Percentiles rank a stretch among this genome's conserved stretches.
Conservation (phyloP, 805 yeast genomes). For the Saturnispora halmiae region DNA sequence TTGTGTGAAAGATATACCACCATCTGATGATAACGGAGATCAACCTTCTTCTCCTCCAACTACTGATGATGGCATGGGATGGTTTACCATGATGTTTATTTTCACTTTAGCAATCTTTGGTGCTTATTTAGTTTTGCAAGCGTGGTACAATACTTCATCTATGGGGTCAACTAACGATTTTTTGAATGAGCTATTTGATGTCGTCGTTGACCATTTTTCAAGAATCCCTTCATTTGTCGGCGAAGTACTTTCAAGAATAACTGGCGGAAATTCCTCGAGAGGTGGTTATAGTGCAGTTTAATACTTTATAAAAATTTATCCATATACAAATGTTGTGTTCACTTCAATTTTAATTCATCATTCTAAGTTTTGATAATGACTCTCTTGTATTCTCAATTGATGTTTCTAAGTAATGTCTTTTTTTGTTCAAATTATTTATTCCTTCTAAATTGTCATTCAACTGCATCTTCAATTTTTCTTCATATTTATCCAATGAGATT, state of each 20-base stretch:
- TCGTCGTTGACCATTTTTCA: conserved; percentile 45
- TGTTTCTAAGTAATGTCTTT: conserved; percentile 62
- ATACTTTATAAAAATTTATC: conserved; percentile 9
- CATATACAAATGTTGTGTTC: neutral
- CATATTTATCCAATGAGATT: conserved; percentile 38
- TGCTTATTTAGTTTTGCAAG: conserved; percentile 61
- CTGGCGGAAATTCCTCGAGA: conserved; percentile 54
- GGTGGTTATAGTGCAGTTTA: conserved; percentile 94
- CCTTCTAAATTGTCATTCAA: conserved; percentile 48
- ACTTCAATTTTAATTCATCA: conserved; percentile 1
- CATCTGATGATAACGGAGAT: conserved; percentile 18
- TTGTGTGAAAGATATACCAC: conserved; percentile 7
- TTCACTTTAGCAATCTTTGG: conserved; percentile 60
- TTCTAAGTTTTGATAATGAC: conserved; percentile 41
- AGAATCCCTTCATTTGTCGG: conserved; percentile 56
- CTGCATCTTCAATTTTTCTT: conserved; percentile 40
- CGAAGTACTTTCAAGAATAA: conserved; percentile 59
- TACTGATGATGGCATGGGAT: conserved; percentile 56
- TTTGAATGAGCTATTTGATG: conserved; percentile 63
- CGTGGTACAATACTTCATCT: conserved; percentile 61
- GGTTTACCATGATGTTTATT: conserved; percentile 76
- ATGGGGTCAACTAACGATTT: conserved; percentile 64
- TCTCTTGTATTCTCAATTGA: conserved; percentile 67
- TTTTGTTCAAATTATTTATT: conserved; percentile 51
- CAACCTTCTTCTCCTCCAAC: too few relatives aligned